Evolutionary conservation across 116 monocot species (phyloP), one percentile per base, ranked within the genome.

Genomic region (Cymodocea nodosa): DNA sequence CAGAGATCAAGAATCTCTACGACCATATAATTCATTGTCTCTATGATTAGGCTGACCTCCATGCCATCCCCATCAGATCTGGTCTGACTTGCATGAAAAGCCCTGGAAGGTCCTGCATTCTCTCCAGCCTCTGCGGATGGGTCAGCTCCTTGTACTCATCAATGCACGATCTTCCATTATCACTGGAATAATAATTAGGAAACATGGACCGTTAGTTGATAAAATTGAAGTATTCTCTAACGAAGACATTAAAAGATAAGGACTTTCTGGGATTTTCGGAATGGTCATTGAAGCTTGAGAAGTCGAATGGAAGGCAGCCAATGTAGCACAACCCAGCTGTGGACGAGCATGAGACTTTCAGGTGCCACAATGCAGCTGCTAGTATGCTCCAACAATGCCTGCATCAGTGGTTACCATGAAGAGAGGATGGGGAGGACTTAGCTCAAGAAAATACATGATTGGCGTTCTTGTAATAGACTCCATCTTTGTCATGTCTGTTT

Each of bases 1-100:
- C 85, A 85, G 5, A 85, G 76, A 15, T 87, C 77, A 73, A 87
- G 85, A 23, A 87, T 79, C 72, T 92, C 87, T 61, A 85, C 75
- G 15, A 83, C 51, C 16, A 72, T 79, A 40, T 85, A 84, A 60
- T 87, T 78, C 87, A 87, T 85, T 7, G 92, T 83, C 65, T 92
- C 92, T 35, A 83, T 76, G 24, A 92, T 53, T 54, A 92, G 81
- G 14, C 79, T 64, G 2, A 78, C 62, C 57, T 70, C 73, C 82
- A 85, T 79, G 20, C 87, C 80, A 50, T 87, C 64, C 4, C 73
- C 73, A 54, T 82, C 87, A 3, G 92, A 85, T 13, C 73, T 61
- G 60, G 87, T 73, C 68, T 87, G 92, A n/a, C n/a, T n/a, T n/a
- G n/a, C 74, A 87, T 78, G 12, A 87, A 40, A 15, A 85, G 71